These are phyloP conservation scores for Eimeria acervulina DNA, from an alignment of 169 alveolate species.

Conservation along the genomic window DNA sequence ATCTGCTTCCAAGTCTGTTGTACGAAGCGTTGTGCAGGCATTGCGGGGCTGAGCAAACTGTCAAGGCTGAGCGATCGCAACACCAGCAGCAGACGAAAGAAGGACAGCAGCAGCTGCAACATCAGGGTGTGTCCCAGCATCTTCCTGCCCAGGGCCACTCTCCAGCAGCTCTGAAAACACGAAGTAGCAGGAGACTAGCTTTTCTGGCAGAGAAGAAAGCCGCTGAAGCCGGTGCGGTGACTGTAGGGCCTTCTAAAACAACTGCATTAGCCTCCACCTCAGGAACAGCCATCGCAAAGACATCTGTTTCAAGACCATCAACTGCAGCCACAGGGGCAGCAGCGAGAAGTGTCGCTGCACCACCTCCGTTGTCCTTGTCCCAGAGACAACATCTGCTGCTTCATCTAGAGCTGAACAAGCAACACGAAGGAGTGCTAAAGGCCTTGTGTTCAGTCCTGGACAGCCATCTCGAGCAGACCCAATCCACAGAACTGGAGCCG, in stretches of 20 bases:
- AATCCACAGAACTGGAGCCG: not conserved
- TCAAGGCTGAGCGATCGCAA: not conserved
- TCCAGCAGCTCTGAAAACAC: not conserved
- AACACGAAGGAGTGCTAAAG: constrained; percentile 14
- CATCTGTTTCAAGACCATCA: not conserved
- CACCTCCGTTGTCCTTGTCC: not conserved
- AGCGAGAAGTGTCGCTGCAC: not conserved
- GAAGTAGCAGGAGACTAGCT: not conserved
- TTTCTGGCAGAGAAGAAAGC: not conserved
- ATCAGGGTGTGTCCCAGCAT: not conserved
- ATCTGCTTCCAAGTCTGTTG: constrained; percentile 17
- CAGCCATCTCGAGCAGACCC: not conserved
- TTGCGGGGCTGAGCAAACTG: not conserved
- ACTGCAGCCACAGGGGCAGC: not conserved
- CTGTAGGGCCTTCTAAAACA: not conserved
- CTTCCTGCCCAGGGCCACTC: not conserved
- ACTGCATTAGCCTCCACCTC: not conserved
- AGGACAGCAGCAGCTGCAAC: not conserved
- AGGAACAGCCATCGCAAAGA: not conserved
- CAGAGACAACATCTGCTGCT: constrained; percentile 19
- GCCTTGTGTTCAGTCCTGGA: constrained; percentile 9
- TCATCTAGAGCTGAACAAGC: not conserved
- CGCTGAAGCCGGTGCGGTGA: not conserved
- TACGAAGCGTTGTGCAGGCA: not conserved
- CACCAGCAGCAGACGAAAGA: not conserved